These are phyloP conservation scores for Phlyctochytrium planicorne DNA, from an alignment of 192 early-diverging fungal species.

Conservation along the genomic window DNA sequence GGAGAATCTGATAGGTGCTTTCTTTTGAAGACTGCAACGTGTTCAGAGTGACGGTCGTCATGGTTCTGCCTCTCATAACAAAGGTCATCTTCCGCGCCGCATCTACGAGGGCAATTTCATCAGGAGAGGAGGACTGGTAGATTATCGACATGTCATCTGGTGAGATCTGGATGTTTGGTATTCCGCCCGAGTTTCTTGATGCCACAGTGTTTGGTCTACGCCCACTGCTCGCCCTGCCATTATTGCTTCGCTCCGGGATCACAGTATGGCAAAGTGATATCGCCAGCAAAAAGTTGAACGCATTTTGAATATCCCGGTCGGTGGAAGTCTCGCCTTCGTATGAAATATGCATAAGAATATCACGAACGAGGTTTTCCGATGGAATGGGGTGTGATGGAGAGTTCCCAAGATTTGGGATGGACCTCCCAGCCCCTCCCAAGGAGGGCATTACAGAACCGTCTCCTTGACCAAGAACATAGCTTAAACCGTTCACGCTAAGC, in stretches of 20 bases:
- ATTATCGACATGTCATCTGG: slow-evolving; percentile 32
- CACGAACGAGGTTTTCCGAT: not conserved
- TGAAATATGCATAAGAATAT: not conserved
- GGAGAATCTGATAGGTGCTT: slow-evolving; percentile 32
- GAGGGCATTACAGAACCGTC: slow-evolving; percentile 17
- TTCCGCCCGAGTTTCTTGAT: not conserved
- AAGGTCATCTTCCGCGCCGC: slow-evolving; percentile 77
- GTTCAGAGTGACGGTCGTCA: slow-evolving; percentile 24
- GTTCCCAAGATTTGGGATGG: not conserved
- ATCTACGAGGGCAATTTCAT: slow-evolving; percentile 79
- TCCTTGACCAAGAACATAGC: slow-evolving; percentile 29
- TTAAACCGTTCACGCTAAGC: slow-evolving; percentile 37
- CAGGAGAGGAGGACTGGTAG: slow-evolving; percentile 84
- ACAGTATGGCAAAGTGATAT: slow-evolving; percentile 85
- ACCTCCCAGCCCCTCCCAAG: not conserved
- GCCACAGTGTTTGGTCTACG: not conserved
- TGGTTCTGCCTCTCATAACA: slow-evolving; percentile 25
- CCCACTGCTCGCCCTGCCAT: not conserved
- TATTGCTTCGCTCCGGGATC: slow-evolving; percentile 63
- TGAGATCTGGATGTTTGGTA: slow-evolving; percentile 42
- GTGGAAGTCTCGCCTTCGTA: not conserved
- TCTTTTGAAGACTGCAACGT: slow-evolving; percentile 17
- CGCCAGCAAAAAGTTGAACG: slow-evolving; percentile 66
- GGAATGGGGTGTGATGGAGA: too few species aligned
- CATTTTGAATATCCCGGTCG: slow-evolving; percentile 29